A percentile compares a stretch with the other conserved stretches of the same genome.
phyloP scores from a whole-genome alignment of 169 alveolate genomes.

The Eimeria sp. region DNA sequence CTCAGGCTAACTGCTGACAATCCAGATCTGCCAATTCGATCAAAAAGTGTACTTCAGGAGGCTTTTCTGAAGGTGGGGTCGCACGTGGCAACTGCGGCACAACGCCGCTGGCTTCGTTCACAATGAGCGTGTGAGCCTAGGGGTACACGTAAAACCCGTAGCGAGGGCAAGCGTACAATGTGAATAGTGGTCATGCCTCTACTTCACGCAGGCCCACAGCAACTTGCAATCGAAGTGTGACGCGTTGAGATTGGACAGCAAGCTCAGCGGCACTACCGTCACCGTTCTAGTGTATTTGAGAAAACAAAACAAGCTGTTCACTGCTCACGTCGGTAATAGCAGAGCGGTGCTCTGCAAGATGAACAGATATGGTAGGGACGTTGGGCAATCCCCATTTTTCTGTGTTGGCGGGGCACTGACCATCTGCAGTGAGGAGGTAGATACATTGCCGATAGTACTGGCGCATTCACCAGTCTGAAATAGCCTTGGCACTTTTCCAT shows the following conservation, averaged over 20 bases:
- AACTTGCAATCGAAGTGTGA: slow-evolving; percentile 13
- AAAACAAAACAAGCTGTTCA: slow-evolving; percentile 55
- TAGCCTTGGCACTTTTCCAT: not conserved
- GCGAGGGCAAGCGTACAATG: not conserved
- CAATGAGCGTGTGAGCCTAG: not conserved
- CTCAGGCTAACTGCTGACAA: slow-evolving; percentile 79
- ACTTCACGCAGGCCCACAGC: slow-evolving; percentile 7
- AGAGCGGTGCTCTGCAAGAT: slow-evolving; percentile 85
- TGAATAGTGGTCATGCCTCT: not conserved
- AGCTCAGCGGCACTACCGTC: slow-evolving; percentile 84
- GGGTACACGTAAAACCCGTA: not conserved
- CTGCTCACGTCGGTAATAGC: slow-evolving; percentile 88
- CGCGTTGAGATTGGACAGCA: slow-evolving; percentile 43
- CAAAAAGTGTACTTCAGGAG: slow-evolving; percentile 22
- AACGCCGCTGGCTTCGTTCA: not conserved
- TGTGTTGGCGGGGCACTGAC: not conserved
- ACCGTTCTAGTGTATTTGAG: slow-evolving; percentile 84
- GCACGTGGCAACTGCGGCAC: slow-evolving; percentile 3
- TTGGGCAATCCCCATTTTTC: not conserved
- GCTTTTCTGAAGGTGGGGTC: slow-evolving; percentile 27
- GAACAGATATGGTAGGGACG: slow-evolving; percentile 1
- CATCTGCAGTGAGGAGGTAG: not conserved
- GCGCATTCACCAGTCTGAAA: not conserved
- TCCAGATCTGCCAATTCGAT: not conserved
- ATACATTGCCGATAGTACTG: not conserved